A percentile compares a stretch with the other conserved stretches of the same genome.
phyloP scores from a whole-genome alignment of 1,284 basidiomycete species.

The Lignosus rhinocerotis region DNA sequence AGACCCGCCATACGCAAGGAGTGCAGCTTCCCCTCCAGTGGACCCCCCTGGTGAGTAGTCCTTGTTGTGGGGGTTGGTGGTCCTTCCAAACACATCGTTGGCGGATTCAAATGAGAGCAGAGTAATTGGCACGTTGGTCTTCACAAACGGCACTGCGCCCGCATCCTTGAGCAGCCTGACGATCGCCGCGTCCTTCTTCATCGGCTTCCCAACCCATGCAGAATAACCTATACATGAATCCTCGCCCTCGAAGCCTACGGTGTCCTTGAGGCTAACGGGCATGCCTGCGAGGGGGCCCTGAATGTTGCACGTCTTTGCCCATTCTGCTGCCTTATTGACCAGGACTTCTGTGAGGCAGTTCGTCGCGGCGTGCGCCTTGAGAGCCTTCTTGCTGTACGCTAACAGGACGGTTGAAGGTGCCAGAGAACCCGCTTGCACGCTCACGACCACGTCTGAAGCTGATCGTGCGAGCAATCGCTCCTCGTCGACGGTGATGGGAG shows the following conservation, averaged over 20 bases:
- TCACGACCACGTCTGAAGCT: slow-evolving; percentile 41
- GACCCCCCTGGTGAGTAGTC: slow-evolving; percentile 67
- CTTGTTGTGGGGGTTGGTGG: slow-evolving; percentile 63
- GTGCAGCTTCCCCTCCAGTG: slow-evolving; percentile 70
- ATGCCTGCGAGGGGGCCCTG: slow-evolving; percentile 64
- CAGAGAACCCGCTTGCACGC: slow-evolving; percentile 41
- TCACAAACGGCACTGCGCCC: slow-evolving; percentile 76
- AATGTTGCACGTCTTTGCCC: slow-evolving; percentile 43
- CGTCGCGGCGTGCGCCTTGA: slow-evolving; percentile 52
- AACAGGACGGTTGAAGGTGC: slow-evolving; percentile 44
- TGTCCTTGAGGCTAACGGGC: slow-evolving; percentile 71
- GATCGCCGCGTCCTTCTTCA: slow-evolving; percentile 53
- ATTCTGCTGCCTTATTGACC: slow-evolving; percentile 37
- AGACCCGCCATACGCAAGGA: slow-evolving; percentile 69
- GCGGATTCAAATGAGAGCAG: slow-evolving; percentile 74
- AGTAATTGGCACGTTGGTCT: slow-evolving; percentile 75
- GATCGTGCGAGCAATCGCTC: slow-evolving; percentile 40
- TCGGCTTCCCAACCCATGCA: slow-evolving; percentile 54
- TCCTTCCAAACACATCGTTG: slow-evolving; percentile 71
- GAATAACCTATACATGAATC: slow-evolving; percentile 81
- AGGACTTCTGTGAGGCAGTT: slow-evolving; percentile 63
- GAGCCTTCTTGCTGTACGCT: slow-evolving; percentile 52
- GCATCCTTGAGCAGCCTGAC: slow-evolving; percentile 63
- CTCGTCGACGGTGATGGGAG: slow-evolving; percentile 41
- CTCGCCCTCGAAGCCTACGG: slow-evolving; percentile 62